These are phyloP conservation scores for Cyclotella atomus DNA, from an alignment of 108 stramenopile genomes.

Conservation along the genomic window DNA sequence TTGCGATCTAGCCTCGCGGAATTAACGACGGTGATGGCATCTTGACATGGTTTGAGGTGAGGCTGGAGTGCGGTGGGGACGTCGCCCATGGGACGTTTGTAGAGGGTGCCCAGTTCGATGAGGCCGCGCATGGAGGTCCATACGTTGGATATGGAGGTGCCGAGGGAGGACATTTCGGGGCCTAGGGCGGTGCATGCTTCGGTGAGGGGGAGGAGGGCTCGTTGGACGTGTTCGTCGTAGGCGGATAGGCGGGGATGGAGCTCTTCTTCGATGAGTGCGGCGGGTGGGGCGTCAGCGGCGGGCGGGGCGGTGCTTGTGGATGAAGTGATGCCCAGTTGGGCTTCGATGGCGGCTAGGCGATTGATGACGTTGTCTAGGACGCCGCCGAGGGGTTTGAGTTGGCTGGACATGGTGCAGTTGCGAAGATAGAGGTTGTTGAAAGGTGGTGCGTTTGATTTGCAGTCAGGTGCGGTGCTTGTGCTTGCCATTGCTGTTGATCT, in stretches of 20 bases:
- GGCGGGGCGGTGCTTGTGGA: slow-evolving; percentile 10
- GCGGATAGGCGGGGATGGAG: slow-evolving; percentile 64
- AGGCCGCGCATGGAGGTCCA: slow-evolving; percentile 71
- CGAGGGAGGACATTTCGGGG: slow-evolving; percentile 61
- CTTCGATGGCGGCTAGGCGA: slow-evolving; percentile 38
- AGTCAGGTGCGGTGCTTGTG: too few relatives aligned
- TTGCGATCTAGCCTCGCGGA: slow-evolving; percentile 69
- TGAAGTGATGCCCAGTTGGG: slow-evolving; percentile 37
- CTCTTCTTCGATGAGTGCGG: slow-evolving; percentile 46
- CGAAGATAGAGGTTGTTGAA: too few relatives aligned
- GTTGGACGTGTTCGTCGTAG: slow-evolving; percentile 70
- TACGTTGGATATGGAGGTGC: slow-evolving; percentile 47
- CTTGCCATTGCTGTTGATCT: too few relatives aligned
- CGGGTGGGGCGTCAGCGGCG: too few relatives aligned
- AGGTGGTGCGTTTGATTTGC: too few relatives aligned
- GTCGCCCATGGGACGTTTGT: slow-evolving; percentile 58
- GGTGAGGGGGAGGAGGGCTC: slow-evolving; percentile 66
- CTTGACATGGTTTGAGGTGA: slow-evolving; percentile 71
- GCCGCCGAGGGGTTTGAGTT: slow-evolving; percentile 38
- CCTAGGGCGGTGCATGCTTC: slow-evolving; percentile 70
- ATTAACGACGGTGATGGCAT: slow-evolving; percentile 62
- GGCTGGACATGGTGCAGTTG: slow-evolving; percentile 37
- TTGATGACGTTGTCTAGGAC: slow-evolving; percentile 42
- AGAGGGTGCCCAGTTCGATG: slow-evolving; percentile 65
- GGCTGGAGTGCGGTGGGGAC: slow-evolving; percentile 49